phyloP scores from a whole-genome alignment of 106 monocot species.

The Dactylorhiza incarnata region DNA sequence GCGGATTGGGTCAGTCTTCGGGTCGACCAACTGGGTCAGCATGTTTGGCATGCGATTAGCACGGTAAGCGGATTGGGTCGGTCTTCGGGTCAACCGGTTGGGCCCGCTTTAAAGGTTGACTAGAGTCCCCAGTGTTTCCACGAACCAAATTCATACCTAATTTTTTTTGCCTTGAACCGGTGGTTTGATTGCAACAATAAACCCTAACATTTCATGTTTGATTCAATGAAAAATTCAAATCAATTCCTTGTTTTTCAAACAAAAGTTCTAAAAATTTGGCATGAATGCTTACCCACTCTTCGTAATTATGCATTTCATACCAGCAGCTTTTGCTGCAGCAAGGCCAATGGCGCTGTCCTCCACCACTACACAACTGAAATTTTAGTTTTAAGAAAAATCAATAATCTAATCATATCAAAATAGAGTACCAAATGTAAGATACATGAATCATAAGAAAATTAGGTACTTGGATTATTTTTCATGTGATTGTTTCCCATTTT shows the following conservation, averaged over 20 bases:
- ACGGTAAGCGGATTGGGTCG: no score
- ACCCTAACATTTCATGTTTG: no score
- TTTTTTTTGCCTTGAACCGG: background rate
- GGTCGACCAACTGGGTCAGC: no score
- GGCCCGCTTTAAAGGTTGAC: no score
- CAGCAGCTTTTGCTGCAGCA: slow-evolving; percentile 92
- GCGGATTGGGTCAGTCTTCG: no score
- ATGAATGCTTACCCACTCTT: slow-evolving; percentile 72
- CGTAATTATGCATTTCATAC: slow-evolving; percentile 95
- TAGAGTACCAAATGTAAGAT: background rate
- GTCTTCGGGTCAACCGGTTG: no score
- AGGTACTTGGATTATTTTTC: background rate
- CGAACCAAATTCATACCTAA: background rate
- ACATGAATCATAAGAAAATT: background rate
- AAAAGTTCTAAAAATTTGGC: background rate
- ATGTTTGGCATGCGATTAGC: no score
- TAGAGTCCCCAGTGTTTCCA: background rate
- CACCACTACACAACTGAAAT: slow-evolving; percentile 85
- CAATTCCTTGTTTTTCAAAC: background rate
- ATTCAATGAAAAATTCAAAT: background rate
- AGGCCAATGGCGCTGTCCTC: slow-evolving; percentile 97
- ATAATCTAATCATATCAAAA: background rate
- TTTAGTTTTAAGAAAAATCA: background rate
- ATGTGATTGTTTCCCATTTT: no score
- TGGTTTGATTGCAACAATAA: background rate